These are phyloP conservation scores for Infundibulicybe gibba DNA, from an alignment of 768 basidiomycete genomes.

Conservation along the genomic window DNA sequence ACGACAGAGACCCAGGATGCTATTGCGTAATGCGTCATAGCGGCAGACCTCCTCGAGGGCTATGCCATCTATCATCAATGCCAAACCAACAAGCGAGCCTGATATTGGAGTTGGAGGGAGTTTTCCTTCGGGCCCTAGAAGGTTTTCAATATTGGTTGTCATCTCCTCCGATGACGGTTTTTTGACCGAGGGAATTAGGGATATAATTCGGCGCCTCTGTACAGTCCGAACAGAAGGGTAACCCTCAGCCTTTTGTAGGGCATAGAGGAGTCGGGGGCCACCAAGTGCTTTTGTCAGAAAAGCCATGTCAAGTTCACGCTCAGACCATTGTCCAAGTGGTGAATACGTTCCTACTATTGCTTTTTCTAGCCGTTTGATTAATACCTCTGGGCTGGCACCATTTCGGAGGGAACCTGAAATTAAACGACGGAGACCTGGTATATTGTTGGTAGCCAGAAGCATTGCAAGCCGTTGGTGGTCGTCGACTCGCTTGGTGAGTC, in stretches of 20 bases:
- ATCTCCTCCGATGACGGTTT: no score
- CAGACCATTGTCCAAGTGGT: constrained; percentile 9
- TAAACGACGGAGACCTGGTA: constrained; percentile 6
- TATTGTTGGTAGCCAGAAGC: constrained; percentile 6
- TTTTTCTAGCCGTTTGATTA: not conserved
- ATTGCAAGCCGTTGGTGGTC: constrained; percentile 9
- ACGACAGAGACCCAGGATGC: constrained; percentile 12
- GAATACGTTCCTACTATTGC: constrained; percentile 3
- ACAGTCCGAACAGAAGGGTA: constrained; percentile 15
- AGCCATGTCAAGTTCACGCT: constrained; percentile 19
- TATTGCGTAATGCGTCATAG: constrained; percentile 8
- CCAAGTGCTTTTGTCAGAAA: constrained; percentile 21
- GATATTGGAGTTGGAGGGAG: constrained; percentile 13
- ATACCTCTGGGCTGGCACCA: not conserved
- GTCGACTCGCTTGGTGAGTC: not conserved
- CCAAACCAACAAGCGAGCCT: constrained; percentile 8
- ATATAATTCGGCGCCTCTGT: no score
- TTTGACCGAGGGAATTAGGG: no score
- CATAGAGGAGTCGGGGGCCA: constrained; percentile 19
- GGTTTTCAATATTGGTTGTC: no score
- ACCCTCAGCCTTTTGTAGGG: constrained; percentile 14
- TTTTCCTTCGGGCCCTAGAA: constrained; percentile 1
- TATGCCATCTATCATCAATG: constrained; percentile 22
- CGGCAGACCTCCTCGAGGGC: constrained; percentile 17
- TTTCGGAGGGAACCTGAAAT: not conserved